Conservation (phyloP, 768 basidiomycete species). For the Leccinum uliginosum region DNA sequence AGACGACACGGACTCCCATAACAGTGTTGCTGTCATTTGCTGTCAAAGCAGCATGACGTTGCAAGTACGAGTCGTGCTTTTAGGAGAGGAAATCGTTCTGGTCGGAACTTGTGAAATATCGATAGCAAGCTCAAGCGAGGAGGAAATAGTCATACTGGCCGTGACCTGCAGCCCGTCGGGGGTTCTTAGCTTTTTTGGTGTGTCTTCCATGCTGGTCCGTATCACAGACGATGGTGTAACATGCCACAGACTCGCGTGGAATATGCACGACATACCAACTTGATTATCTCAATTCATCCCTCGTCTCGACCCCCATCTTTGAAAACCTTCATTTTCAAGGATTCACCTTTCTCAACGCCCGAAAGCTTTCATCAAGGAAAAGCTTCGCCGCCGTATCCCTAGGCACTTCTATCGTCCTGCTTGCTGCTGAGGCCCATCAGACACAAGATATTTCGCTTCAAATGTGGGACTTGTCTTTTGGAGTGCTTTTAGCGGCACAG, state of each 20-base stretch:
- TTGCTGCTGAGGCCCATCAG: conserved; percentile 38
- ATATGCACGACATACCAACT: conserved; percentile 39
- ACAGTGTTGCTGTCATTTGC: conserved; percentile 20
- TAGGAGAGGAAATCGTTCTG: conserved; percentile 17
- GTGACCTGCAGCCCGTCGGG: conserved; percentile 41
- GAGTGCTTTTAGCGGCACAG: conserved; percentile 55
- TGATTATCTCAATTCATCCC: conserved; percentile 21
- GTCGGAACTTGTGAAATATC: conserved; percentile 21
- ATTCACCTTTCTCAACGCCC: conserved; percentile 9
- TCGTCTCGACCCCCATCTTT: conserved; percentile 19
- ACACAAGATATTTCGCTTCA: conserved; percentile 47
- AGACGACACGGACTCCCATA: conserved; percentile 4
- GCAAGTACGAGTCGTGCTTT: conserved; percentile 19
- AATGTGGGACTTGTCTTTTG: conserved; percentile 68
- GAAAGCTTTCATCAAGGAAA: conserved; percentile 7
- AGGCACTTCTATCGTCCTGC: conserved; percentile 54
- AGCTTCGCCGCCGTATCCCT: conserved; percentile 43
- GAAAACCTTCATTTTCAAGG: conserved; percentile 22
- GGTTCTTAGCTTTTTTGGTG: conserved; percentile 47
- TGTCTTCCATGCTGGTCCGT: conserved; percentile 12
- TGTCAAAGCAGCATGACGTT: conserved; percentile 16
- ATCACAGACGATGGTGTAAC: neutral
- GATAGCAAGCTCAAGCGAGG: conserved; percentile 6
- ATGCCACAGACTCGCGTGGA: conserved; percentile 39
- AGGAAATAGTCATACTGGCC: conserved; percentile 2